Evolutionary conservation across 495 filamentous ascomycete genomes (phyloP), one percentile per base, ranked within the genome.

Genomic region (Aspergillus wentii): DNA sequence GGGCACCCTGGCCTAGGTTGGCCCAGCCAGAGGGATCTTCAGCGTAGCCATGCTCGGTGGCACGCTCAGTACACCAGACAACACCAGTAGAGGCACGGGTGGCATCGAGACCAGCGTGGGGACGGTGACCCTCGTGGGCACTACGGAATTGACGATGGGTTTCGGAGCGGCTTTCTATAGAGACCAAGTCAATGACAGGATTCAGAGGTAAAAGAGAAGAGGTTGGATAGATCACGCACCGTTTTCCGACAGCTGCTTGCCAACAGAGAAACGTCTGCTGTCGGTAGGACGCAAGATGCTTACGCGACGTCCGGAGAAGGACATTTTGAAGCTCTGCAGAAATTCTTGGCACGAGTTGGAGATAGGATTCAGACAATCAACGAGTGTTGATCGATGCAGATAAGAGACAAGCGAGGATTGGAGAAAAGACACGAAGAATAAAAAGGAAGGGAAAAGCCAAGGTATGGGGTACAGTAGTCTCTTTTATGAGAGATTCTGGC

Each of bases 1-100:
- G 91, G 31, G 91, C 91, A 45, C 91, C 91, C 64, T 97, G 91
- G 32, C 91, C 91, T 19, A 97, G 73, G 49, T 97, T 97, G 25
- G 90, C 88, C 91, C 91, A 97, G 36, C 67, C 62, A 1, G 79
- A 71, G 21, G 89, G 91, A 41, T 91, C 72, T 2, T 97, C 89
- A 26, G 79, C 60, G 66, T 83, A 94, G 48, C 87, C 86, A 64
- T 85, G 76, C 51, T 90, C 85, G 46, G 72, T 74, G 18, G 86
- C 86, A 35, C 81, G 78, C 54, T 92, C 86, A 17, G 85, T 90
- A 49, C 85, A 87, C 86, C 86, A 91, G 38, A 92, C 80, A 8
- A 92, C 85, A 56, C 86, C 86, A 26, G 85, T 90, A 11, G 80
- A 85, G 10, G 86, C 83, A 58, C 88, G 78, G 26, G 79, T 81